These are phyloP conservation scores for barley (Hordeum vulgare) DNA, from an alignment of 176 grass and related monocot genomes.

Conservation along the genomic window MorexV3_pseudomolecules_assembly NC_058522.1:36752369-36752868, in stretches of 20 bases:
- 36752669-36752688: too few species aligned
- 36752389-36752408: not conserved
- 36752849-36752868: too few species aligned
- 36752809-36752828: too few species aligned
- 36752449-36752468: not conserved
- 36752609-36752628: not conserved
- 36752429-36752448: not conserved
- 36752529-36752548: not conserved
- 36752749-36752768: not conserved
- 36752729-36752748: not conserved
- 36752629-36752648: not conserved
- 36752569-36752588: not conserved
- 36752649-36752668: too few species aligned
- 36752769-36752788: not conserved
- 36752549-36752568: constrained; percentile 25
- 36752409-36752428: not conserved
- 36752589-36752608: not conserved
- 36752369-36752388: not conserved
- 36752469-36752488: not conserved
- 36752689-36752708: too few species aligned
- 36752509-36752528: too few species aligned
- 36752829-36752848: too few species aligned
- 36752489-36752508: not conserved
- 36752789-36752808: too few species aligned
- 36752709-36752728: not conserved